These are phyloP conservation scores for Ceratobasidium sp. DNA, from an alignment of 1,284 basidiomycete genomes.

Conservation along the genomic window DNA sequence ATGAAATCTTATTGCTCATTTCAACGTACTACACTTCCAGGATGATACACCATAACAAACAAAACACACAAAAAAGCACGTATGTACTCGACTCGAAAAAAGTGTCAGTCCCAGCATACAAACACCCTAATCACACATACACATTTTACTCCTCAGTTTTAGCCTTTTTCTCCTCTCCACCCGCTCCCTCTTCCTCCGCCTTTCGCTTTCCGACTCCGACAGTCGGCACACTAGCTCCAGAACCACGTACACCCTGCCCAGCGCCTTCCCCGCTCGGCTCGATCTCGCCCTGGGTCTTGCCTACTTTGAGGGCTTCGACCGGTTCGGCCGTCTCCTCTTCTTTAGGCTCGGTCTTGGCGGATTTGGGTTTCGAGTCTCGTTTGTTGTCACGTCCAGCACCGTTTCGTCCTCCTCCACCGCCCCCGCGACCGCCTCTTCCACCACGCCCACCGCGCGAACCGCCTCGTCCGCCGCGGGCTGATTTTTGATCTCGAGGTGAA, in stretches of 20 bases:
- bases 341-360: conserved; percentile 52
- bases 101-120: no score
- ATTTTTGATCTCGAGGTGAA: conserved; percentile 57
- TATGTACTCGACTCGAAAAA: no score
- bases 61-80: no score
- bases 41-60: no score
- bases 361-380: conserved; percentile 6
- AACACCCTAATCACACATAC: no score
- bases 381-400: conserved; percentile 51
- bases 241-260: conserved; percentile 34
- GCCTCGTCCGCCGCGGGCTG: conserved; percentile 58
- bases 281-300: conserved; percentile 43
- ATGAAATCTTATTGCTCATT: no score
- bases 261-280: conserved; percentile 43
- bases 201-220: conserved; percentile 53
- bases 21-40: no score
- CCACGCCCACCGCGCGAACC: conserved; percentile 52
- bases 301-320: conserved; percentile 40
- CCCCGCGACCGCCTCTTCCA: conserved; percentile 63
- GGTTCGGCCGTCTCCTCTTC: conserved; percentile 41
- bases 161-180: conserved; percentile 34
- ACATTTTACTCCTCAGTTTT: neutral
- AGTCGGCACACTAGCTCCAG: conserved; percentile 19
- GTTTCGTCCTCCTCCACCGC: conserved; percentile 62
- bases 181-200: conserved; percentile 58